A percentile compares a stretch with the other conserved stretches of the same genome.
These are phyloP conservation scores for Erigeron philadelphicus DNA, from an alignment of 140 eudicot species.

Conservation along the genomic window DNA sequence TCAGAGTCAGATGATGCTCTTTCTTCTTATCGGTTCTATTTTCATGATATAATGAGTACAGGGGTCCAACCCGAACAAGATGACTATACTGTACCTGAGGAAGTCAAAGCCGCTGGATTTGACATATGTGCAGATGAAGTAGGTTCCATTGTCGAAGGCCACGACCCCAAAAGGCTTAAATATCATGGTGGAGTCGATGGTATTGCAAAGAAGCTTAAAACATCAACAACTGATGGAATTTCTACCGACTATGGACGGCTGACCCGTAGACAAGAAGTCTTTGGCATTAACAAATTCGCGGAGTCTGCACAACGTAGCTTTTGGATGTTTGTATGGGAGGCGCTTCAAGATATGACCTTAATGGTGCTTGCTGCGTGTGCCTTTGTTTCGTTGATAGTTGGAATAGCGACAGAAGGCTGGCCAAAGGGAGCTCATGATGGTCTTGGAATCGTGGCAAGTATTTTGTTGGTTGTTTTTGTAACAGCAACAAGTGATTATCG, in stretches of 20 bases:
- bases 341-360: conserved; percentile 94
- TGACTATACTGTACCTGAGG: conserved; percentile 69
- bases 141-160: conserved; percentile 81
- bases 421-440: conserved; percentile 97
- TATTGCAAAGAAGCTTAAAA: conserved; percentile 55
- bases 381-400: conserved; percentile 83
- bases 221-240: conserved; percentile 60
- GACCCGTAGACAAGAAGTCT: conserved; percentile 49
- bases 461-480: conserved; percentile 81
- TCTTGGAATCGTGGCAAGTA: conserved; percentile 90
- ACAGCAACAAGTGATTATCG: conserved; percentile 99
- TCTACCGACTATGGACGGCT: conserved; percentile 33
- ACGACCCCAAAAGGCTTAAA: conserved; percentile 68
- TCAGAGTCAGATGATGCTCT: neutral
- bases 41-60: conserved; percentile 34
- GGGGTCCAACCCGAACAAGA: conserved; percentile 60
- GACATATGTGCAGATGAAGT: conserved; percentile 84
- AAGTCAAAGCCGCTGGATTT: conserved; percentile 74
- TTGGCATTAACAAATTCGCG: conserved; percentile 69
- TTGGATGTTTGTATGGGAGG: conserved; percentile 98
- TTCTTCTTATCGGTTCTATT: conserved; percentile 5
- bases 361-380: conserved; percentile 93
- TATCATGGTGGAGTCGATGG: conserved; percentile 81
- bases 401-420: conserved; percentile 96
- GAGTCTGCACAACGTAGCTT: conserved; percentile 58